phyloP scores from a whole-genome alignment of 1,139 yeast genomes.

The Wickerhamomyces sp. region DNA sequence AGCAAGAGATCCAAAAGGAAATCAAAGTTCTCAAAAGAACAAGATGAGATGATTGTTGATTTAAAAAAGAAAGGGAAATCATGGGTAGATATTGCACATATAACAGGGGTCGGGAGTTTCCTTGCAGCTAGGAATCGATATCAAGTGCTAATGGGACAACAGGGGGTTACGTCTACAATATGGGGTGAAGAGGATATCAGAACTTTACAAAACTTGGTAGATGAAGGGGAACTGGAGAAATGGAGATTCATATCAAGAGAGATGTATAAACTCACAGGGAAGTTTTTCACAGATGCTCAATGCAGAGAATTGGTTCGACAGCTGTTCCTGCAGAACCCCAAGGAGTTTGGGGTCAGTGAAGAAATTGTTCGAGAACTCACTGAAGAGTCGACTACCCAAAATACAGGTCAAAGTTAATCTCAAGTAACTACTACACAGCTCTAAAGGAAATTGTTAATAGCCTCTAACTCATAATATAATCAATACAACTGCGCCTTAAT shows the following conservation, averaged over 20 bases:
- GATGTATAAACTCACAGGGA: conserved; percentile 55
- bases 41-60: conserved; percentile 59
- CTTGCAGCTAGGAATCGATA: conserved; percentile 75
- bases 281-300: conserved; percentile 46
- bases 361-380: conserved; percentile 19
- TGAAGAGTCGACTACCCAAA: not conserved
- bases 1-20: conserved; percentile 49
- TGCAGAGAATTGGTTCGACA: conserved; percentile 51
- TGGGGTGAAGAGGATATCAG: conserved; percentile 58
- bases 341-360: conserved; percentile 50
- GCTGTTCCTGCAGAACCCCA: conserved; percentile 55
- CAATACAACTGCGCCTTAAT: too few relatives aligned
- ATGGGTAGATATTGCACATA: conserved; percentile 74
- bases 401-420: too few relatives aligned
- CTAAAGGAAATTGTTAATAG: too few relatives aligned
- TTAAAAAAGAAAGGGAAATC: conserved; percentile 59
- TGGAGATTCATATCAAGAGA: conserved; percentile 64
- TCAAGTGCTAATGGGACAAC: conserved; percentile 80
- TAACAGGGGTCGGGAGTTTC: conserved; percentile 60
- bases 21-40: conserved; percentile 64
- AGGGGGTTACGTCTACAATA: conserved; percentile 66
- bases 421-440: too few relatives aligned
- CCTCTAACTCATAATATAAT: too few relatives aligned
- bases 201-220: conserved; percentile 49
- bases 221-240: conserved; percentile 68